These are phyloP conservation scores for Coniferiporia weirii DNA, from an alignment of 1,284 basidiomycete genomes.

Conservation along the genomic window DNA sequence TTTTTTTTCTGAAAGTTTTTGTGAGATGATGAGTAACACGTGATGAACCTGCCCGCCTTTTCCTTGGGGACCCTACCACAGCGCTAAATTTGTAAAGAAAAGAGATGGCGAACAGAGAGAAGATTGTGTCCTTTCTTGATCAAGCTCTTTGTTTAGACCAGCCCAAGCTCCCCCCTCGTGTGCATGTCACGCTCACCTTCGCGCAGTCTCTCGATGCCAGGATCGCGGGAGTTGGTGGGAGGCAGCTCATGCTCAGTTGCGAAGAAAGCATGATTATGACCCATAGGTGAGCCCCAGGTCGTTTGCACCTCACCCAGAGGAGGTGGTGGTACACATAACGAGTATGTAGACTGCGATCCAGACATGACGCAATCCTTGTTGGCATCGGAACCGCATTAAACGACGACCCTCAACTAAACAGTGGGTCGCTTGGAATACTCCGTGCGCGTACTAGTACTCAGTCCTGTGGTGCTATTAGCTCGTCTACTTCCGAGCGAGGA, in stretches of 20 bases:
- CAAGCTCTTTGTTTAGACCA: not conserved
- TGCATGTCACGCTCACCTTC: slow-evolving; percentile 79
- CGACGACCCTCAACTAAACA: slow-evolving; percentile 91
- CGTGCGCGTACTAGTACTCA: not conserved
- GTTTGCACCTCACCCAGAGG: not conserved
- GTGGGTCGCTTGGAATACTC: slow-evolving; percentile 39
- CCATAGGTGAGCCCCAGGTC: slow-evolving; percentile 61
- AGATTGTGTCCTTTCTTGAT: not conserved
- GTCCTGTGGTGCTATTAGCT: slow-evolving; percentile 31
- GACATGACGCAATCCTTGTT: slow-evolving; percentile 91
- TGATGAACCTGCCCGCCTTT: no score
- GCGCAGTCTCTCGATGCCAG: slow-evolving; percentile 94
- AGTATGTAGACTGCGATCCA: slow-evolving; percentile 68
- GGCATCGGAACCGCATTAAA: slow-evolving; percentile 88
- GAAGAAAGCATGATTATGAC: slow-evolving; percentile 92
- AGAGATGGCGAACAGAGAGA: not conserved
- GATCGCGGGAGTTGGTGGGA: slow-evolving; percentile 74
- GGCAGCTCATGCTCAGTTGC: slow-evolving; percentile 81
- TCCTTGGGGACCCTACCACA: no score
- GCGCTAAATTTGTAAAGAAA: no score
- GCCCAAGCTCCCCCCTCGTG: not conserved
- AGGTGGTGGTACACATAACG: slow-evolving; percentile 2
- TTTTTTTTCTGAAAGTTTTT: no score
- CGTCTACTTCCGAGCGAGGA: slow-evolving; percentile 48
- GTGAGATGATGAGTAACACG: no score